A percentile compares a stretch with the other conserved stretches of the same genome.
Evolutionary conservation across 1,284 basidiomycete species (phyloP).

Genomic region (Trametes sp.): DNA sequence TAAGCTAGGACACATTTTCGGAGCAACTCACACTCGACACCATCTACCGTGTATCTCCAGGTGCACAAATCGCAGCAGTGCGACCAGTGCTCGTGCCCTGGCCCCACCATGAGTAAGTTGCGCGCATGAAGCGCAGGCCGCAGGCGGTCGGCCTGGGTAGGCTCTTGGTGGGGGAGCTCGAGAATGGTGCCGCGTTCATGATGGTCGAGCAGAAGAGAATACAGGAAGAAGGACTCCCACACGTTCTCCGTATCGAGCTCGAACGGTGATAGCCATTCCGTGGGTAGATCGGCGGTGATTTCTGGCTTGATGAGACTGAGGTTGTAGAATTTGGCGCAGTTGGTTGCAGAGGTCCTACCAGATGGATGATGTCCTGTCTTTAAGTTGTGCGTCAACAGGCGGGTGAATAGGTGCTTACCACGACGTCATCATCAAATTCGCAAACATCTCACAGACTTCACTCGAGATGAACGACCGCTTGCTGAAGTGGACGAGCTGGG

Average conservation of each 20-base stretch:
- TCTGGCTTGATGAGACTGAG: not conserved
- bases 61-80: slow-evolving; percentile 42
- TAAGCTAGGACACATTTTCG: too few species aligned
- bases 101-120: slow-evolving; percentile 1
- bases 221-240: slow-evolving; percentile 41
- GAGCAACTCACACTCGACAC: too few species aligned
- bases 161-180: slow-evolving; percentile 16
- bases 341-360: not conserved
- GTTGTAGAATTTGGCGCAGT: not conserved
- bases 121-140: not conserved
- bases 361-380: too few species aligned
- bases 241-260: slow-evolving; percentile 37
- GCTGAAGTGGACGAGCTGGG: not conserved
- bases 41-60: too few species aligned
- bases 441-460: not conserved
- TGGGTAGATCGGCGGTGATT: not conserved
- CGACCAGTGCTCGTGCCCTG: slow-evolving; percentile 37
- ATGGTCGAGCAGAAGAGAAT: slow-evolving; percentile 34
- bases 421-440: not conserved
- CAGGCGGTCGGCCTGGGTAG: slow-evolving; percentile 25
- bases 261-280: not conserved
- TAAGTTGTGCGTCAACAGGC: too few species aligned
- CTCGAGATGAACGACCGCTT: not conserved
- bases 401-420: not conserved
- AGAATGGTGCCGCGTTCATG: slow-evolving; percentile 31